Evolutionary conservation across 176 grass and related monocot genomes (phyloP).

Genomic region (Pontederia crassipes): DNA sequence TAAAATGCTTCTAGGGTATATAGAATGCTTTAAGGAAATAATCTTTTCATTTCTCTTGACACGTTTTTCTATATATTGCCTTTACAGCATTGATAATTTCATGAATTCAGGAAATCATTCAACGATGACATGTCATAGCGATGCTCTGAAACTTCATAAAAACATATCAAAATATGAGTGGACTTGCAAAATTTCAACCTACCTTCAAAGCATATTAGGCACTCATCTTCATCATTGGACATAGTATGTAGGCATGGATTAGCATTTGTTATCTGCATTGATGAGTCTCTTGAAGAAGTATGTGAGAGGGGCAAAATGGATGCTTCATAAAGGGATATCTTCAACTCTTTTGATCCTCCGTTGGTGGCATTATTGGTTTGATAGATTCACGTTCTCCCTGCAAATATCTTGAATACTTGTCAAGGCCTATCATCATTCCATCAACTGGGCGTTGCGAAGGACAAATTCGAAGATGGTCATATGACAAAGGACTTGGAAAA

Average conservation of each 20-base stretch:
- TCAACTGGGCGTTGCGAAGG: background rate
- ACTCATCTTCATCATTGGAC: slow-evolving; percentile 1
- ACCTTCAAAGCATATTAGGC: slow-evolving; percentile 9
- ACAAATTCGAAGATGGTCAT: background rate
- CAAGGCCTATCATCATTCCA: background rate
- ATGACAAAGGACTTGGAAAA: background rate
- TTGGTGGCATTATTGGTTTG: background rate
- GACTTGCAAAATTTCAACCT: background rate
- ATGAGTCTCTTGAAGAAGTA: background rate
- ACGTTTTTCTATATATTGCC: too few species aligned
- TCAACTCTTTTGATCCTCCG: background rate
- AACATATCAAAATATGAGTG: background rate
- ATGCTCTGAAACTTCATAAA: too few species aligned
- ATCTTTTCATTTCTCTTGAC: too few species aligned
- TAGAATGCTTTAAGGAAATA: background rate
- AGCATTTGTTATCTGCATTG: background rate
- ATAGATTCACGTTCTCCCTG: background rate
- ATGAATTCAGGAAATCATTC: too few species aligned
- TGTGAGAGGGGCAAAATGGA: background rate
- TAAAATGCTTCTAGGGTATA: too few species aligned
- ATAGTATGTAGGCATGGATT: background rate
- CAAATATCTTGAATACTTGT: background rate
- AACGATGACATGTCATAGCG: too few species aligned
- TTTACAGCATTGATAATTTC: too few species aligned
- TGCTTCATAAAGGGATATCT: background rate